Evolutionary conservation across 164 flowering plant species (phyloP).

Genomic region (Macadamia integrifolia): DNA sequence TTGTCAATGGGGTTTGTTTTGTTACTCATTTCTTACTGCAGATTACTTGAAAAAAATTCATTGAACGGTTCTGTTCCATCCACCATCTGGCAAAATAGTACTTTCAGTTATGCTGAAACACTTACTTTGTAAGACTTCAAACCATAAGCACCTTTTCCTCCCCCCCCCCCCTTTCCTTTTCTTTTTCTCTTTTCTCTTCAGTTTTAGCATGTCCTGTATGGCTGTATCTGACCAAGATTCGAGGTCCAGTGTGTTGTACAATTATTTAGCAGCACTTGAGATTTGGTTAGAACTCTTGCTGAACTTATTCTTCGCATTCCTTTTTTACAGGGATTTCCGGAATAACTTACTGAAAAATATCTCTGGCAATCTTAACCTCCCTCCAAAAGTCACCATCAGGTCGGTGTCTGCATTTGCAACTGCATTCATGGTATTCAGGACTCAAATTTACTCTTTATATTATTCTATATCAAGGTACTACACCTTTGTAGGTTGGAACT

Average conservation of each 20-base stretch:
- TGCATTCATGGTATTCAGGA: neutral
- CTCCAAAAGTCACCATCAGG: slow-evolving; percentile 67
- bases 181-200: neutral
- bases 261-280: neutral
- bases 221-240: neutral
- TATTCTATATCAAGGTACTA: no score
- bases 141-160: neutral
- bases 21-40: slow-evolving; percentile 20
- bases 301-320: slow-evolving; percentile 3
- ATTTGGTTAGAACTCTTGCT: neutral
- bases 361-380: slow-evolving; percentile 43
- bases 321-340: slow-evolving; percentile 61
- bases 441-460: neutral
- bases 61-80: slow-evolving; percentile 51
- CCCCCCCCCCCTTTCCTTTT: neutral
- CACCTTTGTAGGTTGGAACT: no score
- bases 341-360: slow-evolving; percentile 55
- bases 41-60: slow-evolving; percentile 51
- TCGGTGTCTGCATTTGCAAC: slow-evolving; percentile 14
- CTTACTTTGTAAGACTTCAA: slow-evolving; percentile 50
- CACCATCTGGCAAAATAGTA: slow-evolving; percentile 51
- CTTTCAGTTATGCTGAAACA: slow-evolving; percentile 26
- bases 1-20: neutral
- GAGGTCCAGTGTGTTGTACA: neutral
- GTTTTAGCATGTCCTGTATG: neutral